Percentiles rank a stretch among this genome's conserved stretches.
These are phyloP conservation scores for Botrytis squamosa DNA, from an alignment of 2,329 filamentous ascomycete genomes.

Conservation along the genomic window DNA sequence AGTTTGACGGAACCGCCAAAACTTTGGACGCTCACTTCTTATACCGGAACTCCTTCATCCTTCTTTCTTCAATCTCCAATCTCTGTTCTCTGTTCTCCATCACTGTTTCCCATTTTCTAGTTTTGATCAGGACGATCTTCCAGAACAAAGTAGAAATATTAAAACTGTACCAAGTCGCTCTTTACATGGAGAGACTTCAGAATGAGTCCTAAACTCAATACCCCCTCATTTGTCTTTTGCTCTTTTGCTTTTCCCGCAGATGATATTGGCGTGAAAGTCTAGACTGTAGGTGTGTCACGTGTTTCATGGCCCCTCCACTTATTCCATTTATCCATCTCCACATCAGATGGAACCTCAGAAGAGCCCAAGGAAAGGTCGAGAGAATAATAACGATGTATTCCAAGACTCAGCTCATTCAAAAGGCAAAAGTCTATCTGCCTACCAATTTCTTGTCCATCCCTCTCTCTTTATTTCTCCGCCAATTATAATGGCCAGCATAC, in stretches of 20 bases:
- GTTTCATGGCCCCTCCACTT: not conserved
- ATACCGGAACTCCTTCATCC: not conserved
- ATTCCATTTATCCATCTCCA: not conserved
- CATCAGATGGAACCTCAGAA: not conserved
- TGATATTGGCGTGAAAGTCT: not conserved
- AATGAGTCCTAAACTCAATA: not conserved
- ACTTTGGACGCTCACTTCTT: not conserved
- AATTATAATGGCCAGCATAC: not conserved
- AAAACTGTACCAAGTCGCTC: fast-evolving
- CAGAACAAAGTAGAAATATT: not conserved
- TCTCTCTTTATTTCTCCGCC: constrained; percentile 2
- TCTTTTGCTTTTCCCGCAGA: not conserved
- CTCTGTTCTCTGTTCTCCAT: not conserved
- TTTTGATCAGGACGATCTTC: not conserved
- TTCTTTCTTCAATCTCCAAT: not conserved
- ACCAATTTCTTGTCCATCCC: not conserved
- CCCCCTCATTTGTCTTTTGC: not conserved
- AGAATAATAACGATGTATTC: not conserved
- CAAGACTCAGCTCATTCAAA: not conserved
- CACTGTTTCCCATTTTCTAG: not conserved
- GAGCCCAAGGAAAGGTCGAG: not conserved
- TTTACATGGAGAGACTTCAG: not conserved
- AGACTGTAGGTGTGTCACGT: not conserved
- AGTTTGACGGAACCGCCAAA: not conserved
- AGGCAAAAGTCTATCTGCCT: not conserved